Evolutionary conservation across 805 yeast species (phyloP).

Genomic region (Myxozyma monticola): DNA sequence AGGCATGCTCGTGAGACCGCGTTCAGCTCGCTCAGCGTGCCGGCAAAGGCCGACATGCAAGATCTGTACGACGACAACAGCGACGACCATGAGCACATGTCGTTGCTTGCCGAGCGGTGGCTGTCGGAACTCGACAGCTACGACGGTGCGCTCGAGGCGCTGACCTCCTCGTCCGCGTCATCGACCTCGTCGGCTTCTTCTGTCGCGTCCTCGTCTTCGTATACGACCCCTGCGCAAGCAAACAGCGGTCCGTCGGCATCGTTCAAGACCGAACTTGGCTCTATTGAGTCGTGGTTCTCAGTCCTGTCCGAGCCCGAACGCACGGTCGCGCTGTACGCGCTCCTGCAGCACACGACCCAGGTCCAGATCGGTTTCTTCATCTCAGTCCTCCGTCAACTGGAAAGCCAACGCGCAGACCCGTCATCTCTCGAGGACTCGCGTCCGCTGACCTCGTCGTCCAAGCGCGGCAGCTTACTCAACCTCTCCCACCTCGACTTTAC

Average conservation of each 20-base stretch:
- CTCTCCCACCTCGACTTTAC: background rate
- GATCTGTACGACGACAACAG: background rate
- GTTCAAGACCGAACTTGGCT: conserved; percentile 40
- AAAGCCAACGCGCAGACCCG: conserved; percentile 22
- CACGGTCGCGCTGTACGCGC: conserved; percentile 41
- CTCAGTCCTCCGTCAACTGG: conserved; percentile 38
- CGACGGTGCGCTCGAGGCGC: conserved; percentile 37
- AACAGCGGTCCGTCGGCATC: conserved; percentile 34
- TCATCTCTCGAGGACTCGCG: conserved; percentile 3
- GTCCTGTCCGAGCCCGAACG: conserved; percentile 42
- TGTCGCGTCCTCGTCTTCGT: conserved; percentile 12
- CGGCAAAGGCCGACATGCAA: background rate
- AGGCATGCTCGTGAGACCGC: conserved; percentile 5
- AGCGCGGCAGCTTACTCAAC: background rate
- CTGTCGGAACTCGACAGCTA: conserved; percentile 39
- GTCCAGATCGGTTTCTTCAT: conserved; percentile 40
- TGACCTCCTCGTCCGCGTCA: conserved; percentile 35
- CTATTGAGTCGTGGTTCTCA: conserved; percentile 45
- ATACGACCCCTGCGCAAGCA: conserved; percentile 19
- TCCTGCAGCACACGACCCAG: conserved; percentile 41
- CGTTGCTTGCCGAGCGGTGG: conserved; percentile 37
- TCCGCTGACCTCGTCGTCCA: conserved; percentile 4
- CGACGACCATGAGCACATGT: conserved; percentile 6
- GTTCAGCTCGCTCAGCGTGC: conserved; percentile 1
- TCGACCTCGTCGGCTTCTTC: conserved; percentile 18